Evolutionary conservation across 495 filamentous ascomycete species (phyloP).

Genomic region (Aspergillus wentii): DNA sequence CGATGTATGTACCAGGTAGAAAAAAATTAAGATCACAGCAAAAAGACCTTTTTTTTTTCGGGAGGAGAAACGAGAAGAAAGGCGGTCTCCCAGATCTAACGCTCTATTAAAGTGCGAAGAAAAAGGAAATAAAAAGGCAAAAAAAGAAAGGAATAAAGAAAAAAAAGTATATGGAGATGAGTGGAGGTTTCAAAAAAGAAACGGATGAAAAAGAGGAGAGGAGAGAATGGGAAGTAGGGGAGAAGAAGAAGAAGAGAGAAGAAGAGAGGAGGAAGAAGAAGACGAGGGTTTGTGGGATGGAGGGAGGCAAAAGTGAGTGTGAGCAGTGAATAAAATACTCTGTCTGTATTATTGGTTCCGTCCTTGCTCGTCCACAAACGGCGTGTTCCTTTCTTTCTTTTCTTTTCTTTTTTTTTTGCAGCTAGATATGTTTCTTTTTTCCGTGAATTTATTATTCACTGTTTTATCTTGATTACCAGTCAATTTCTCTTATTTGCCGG

Average conservation of each 20-base stretch:
- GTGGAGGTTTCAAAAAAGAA: no score
- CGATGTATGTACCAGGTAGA: conserved; percentile 7
- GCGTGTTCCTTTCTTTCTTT: conserved; percentile 10
- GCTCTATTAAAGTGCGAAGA: conserved; percentile 23
- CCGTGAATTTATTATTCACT: conserved; percentile 4
- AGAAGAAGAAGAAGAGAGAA: conserved; percentile 23
- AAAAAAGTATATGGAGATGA: no score
- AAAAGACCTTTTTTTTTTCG: conserved; percentile 7
- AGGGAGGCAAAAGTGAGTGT: conserved; percentile 23
- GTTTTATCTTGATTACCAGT: no score
- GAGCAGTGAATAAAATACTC: conserved; percentile 9
- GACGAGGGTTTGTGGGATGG: conserved; percentile 30
- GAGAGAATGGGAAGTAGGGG: conserved; percentile 16
- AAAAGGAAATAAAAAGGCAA: conserved; percentile 28
- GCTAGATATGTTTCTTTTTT: conserved; percentile 6
- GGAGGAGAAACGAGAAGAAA: conserved; percentile 14
- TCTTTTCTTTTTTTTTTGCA: conserved; percentile 17
- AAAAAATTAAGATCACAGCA: conserved; percentile 7
- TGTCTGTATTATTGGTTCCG: conserved; percentile 1
- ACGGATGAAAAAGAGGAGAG: conserved; percentile 15
- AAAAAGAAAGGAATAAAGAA: conserved; percentile 31
- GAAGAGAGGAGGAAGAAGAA: conserved; percentile 26
- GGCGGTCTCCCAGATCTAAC: conserved; percentile 24
- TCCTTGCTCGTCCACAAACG: no score
- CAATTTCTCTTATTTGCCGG: no score